Percentiles rank a stretch among this genome's conserved stretches.
Evolutionary conservation across 495 filamentous ascomycete species (phyloP).

Genomic region (Rhizodiscina lignyota): DNA sequence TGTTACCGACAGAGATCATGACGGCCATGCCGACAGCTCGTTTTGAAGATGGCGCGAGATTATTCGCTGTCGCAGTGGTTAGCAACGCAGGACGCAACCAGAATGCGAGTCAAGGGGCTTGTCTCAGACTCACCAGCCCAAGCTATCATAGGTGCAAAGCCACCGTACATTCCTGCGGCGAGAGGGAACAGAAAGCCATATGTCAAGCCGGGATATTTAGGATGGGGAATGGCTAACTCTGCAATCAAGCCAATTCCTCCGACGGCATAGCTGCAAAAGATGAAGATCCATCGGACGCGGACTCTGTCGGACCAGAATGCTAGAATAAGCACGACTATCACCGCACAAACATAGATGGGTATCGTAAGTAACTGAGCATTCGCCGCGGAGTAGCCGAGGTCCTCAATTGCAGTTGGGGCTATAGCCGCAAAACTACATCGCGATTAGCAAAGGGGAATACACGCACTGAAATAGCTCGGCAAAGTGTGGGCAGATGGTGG

Average conservation of each 20-base stretch:
- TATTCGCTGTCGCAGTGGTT: too few relatives aligned
- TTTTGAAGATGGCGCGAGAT: constrained; percentile 46
- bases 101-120: too few relatives aligned
- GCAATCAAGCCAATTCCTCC: not conserved
- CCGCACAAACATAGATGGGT: constrained; percentile 37
- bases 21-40: constrained; percentile 37
- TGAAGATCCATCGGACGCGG: constrained; percentile 2
- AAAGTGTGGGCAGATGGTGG: too few relatives aligned
- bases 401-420: constrained; percentile 37
- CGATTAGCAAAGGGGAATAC: constrained; percentile 33
- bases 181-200: constrained; percentile 19
- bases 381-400: constrained; percentile 35
- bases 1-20: constrained; percentile 38
- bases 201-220: constrained; percentile 28
- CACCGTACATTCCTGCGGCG: constrained; percentile 29
- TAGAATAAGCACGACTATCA: constrained; percentile 30
- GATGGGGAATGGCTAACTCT: constrained; percentile 13
- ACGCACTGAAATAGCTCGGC: constrained; percentile 17
- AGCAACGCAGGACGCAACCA: too few relatives aligned
- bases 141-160: constrained; percentile 32
- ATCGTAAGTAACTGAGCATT: constrained; percentile 37
- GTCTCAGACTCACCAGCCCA: too few relatives aligned
- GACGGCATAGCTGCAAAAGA: constrained; percentile 2
- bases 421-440: constrained; percentile 30
- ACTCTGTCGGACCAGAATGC: constrained; percentile 32